Evolutionary conservation across 257 asterid genomes (phyloP), one percentile per base, ranked within the genome.

Genomic region (Verbena officinalis): DNA sequence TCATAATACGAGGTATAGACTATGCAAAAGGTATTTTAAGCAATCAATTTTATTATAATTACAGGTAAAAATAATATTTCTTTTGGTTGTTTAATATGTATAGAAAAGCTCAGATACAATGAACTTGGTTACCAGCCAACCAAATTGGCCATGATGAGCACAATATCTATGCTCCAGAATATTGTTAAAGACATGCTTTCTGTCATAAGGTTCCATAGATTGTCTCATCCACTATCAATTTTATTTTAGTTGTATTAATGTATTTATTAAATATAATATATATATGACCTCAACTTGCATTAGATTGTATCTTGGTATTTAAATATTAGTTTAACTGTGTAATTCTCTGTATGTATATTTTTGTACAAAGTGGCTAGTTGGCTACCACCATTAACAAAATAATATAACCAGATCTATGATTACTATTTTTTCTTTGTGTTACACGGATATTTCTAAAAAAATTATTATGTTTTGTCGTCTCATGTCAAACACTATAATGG

Each of bases 91-190:
- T n/a, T n/a, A n/a, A n/a, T n/a, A n/a, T n/a, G n/a, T n/a, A n/a
- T n/a, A n/a, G n/a, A n/a, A n/a, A n/a, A n/a, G n/a, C n/a, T n/a
- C n/a, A n/a, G n/a, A 49, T 72, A 44, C 77, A 73, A 73, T 73
- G 77, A 51, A 73, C 62, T 52, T 73, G 69, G 39, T 0, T n/a
- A n/a, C n/a, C n/a, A n/a, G n/a, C n/a, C n/a, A n/a, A 56, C 51
- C 38, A 55, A 57, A 38, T 22, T 65, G 42, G 58, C 38, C 46
- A 66, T 59, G 68, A 65, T 72, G 59, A 23, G 59, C 53, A 52
- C 59, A 61, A 70, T 17, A 55, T 45, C 50, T 54, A 54, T 22
- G 20, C 20, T 59, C 48, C 14, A 70, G 20, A 62, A 61, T 62
- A 62, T 43, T 54, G 64, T 33, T 60, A 22, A 22, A 44, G 50